A percentile compares a stretch with the other conserved stretches of the same genome.
Evolutionary conservation across 305 asterid species (phyloP).

Genomic region (Rubia tinctorum): DNA sequence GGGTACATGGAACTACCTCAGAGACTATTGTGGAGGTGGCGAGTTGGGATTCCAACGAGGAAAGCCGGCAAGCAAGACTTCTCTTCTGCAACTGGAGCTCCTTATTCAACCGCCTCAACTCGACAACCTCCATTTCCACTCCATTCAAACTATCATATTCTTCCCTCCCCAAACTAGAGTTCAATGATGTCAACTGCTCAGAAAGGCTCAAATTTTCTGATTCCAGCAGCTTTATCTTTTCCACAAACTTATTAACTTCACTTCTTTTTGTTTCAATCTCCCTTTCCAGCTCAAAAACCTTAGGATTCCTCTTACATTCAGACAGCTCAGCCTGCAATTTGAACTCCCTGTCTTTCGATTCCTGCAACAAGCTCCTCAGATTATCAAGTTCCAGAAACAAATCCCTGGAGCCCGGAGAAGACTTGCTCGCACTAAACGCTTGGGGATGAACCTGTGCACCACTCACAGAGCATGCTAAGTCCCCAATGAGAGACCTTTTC

Average conservation of each 20-base stretch:
- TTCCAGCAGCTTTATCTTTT: constrained; percentile 54
- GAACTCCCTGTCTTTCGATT: constrained; percentile 74
- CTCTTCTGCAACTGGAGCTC: constrained; percentile 95
- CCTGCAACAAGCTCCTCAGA: constrained; percentile 73
- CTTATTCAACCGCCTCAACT: constrained; percentile 85
- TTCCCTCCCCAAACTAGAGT: constrained; percentile 38
- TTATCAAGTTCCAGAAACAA: constrained; percentile 82
- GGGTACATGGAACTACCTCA: constrained; percentile 45
- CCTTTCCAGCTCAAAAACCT: constrained; percentile 51
- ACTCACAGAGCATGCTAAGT: constrained; percentile 62
- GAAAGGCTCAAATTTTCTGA: constrained; percentile 49
- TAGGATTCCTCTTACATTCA: constrained; percentile 41
- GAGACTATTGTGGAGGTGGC: constrained; percentile 38
- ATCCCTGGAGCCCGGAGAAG: constrained; percentile 50
- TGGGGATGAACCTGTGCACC: constrained; percentile 76
- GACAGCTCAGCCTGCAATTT: constrained; percentile 69
- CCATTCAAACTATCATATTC: constrained; percentile 28
- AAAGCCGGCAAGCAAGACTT: constrained; percentile 61
- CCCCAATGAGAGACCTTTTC: constrained; percentile 81
- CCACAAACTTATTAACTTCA: constrained; percentile 53
- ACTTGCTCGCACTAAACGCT: constrained; percentile 24
- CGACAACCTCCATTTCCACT: constrained; percentile 75
- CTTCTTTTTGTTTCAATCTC: constrained; percentile 52
- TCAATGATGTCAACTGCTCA: constrained; percentile 42
- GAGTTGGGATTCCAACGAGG: constrained; percentile 66